Base-by-base conservation (phyloP, 768 basidiomycete species). In the Galerina marginata region DNA sequence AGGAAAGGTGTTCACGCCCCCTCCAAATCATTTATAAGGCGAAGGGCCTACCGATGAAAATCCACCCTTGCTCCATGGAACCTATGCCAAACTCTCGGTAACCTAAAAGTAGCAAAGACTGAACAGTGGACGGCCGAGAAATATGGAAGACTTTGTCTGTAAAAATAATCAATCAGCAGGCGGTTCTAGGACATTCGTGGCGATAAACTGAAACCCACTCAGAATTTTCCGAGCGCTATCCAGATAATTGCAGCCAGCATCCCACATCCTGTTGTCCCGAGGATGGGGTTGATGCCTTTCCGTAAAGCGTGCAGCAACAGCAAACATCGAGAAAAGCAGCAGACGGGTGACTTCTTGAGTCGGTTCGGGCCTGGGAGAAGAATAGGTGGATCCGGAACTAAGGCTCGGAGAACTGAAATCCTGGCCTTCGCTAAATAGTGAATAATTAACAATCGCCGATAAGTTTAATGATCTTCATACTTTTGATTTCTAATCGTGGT, bases 21-120 rank as follows among this genome's bases (percentile, higher is more conserved):
- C 10, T 54, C 16, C 49, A 15, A 5, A 36, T 29, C 56, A 23
- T 59, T 39, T 53, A n/a, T 14, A 59, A 59, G 51, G 53, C 51
- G 54, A 7, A 25, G 47, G 58, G 59, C 73, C 46, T 58, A 88
- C 91, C 91, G 63, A 89, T 86, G 67, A 89, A 91, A 48, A 92
- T 79, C 94, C 94, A 96, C 1, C 90, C 91, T 69, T 91, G 88
- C 61, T 92, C 89, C 89, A 93, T 92, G 12, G 75, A 80, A 67
- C 91, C 81, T 38, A 93, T 88, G 12, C 95, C 95, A 69, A 94
- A 90, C 76, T 95, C 93, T 5, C 93, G 84, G 70, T 92, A 86
- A 0, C 91, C 91, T 11, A 95, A 74, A 11, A 96, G 82, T 45
- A 96, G 78, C 12, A 95, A 72, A 1, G 93, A 83, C 69, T 96